Base-by-base conservation (phyloP, 768 basidiomycete species). In the Podaxis sp. region DNA sequence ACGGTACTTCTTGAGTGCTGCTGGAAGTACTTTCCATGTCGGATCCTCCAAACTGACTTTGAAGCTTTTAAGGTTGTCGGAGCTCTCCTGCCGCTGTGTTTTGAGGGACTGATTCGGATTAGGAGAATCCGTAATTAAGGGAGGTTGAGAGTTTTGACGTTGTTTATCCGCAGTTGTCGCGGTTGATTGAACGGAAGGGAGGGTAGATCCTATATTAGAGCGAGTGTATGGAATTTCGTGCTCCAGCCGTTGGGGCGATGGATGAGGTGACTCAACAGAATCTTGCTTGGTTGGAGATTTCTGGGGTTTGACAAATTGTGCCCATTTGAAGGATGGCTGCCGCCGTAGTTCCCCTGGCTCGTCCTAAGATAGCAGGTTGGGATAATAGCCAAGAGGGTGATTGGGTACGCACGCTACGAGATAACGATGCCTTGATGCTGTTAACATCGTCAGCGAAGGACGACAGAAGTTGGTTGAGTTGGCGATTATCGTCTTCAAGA, bases 41-140 rank as follows among this genome's bases (percentile, higher is more conserved):
- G 97, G 97, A 72, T 99, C 97, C 59, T 98, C 96, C 61, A 99
- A 74, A 66, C 93, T 97, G 63, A 99, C 96, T 74, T 96, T 94
- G 85, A 99, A 98, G 69, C 90, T 93, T 78, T 96, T 94, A 65
- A 93, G 80, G 67, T 92, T 93, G 68, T 82, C 81, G n/a, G 79
- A 77, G 66, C 85, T 91, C 46, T 92, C 90, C 68, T 88, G 86
- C 33, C 85, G 79, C 19, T 75, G 73, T 0, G 84, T 79, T 66
- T 84, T 85, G 2, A 80, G 74, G 13, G 75, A 68, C 7, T 74
- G 73, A 70, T 65, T 63, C 71, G 74, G 41, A 75, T 70, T 7
- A 73, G 70, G 40, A 72, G 70, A 50, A 71, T 65, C 33, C 73
- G 68, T 59, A 76, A 71, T 40, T 65, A 70, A 36, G 68, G 77